Base-by-base conservation (phyloP, 139 green algal genomes). In the Pseudopediastrum boryanum region DNA sequence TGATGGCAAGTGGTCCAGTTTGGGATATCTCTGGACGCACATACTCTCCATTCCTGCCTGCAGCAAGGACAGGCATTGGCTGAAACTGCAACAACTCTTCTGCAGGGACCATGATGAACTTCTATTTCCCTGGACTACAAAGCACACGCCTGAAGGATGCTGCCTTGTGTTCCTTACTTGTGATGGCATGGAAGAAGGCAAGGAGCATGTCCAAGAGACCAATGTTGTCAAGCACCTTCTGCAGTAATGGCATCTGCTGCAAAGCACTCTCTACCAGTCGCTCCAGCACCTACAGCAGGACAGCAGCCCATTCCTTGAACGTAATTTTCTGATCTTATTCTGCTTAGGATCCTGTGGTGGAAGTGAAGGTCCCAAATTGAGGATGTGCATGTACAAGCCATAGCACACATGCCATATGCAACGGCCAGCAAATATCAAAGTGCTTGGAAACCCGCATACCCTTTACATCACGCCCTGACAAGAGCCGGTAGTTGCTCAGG, bases 151-250 rank as follows among this genome's bases (percentile, higher is more conserved):
- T n/a, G n/a, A n/a, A n/a, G n/a, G n/a, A n/a, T n/a, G n/a, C n/a
- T n/a, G n/a, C n/a, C n/a, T n/a, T n/a, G 10, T 65, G 44, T 9
- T 46, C 13, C 2, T 52, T 27, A 58, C 71, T 77, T 59, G 38
- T 71, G 36, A 85, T 76, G 25, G 89, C 65, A 5, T 66, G 58
- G 2, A 88, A 87, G 73, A 98, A 93, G 36, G 81, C 77, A 1
- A 78, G 52, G 78, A 97, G 84, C 89, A 98, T 86, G 75, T 98
- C 94, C 41, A 96, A 80, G 75, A 98, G 83, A 1, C 90, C 86
- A 7, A 98, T 27, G 52, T 52, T 83, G 80, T 98, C 93, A 43
- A 93, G 72, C 41, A 97, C 77, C 10, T 86, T 80, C 79, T 90
- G 85, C 78, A 98, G 84, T n/a, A 90, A 56, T 0, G 63, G 75